Percentiles rank a stretch among this genome's conserved stretches.
Evolutionary conservation across 2,329 filamentous ascomycete species (phyloP).

Genomic region (Pseudogymnoascus sp.): DNA sequence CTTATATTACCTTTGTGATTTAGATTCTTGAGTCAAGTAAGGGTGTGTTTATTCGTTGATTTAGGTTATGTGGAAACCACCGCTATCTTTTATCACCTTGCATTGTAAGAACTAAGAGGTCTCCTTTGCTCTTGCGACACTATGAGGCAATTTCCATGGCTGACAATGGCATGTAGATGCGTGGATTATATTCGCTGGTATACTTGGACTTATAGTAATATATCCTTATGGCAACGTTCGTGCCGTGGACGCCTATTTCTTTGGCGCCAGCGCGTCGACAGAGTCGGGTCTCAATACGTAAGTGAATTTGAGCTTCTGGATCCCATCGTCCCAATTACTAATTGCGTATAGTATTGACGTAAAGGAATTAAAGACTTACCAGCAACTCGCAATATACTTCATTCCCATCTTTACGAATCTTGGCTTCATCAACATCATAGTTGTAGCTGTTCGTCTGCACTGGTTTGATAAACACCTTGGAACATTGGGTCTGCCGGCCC

Average conservation of each 20-base stretch:
- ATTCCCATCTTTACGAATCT: slow-evolving; percentile 32
- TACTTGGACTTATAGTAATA: slow-evolving; percentile 31
- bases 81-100: not conserved
- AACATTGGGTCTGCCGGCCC: slow-evolving; percentile 7
- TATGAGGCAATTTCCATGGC: not conserved
- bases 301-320: slow-evolving; percentile 13
- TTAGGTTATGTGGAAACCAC: not conserved
- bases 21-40: not conserved
- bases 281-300: slow-evolving; percentile 45
- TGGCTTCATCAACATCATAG: slow-evolving; percentile 32
- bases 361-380: slow-evolving; percentile 33
- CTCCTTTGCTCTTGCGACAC: not conserved
- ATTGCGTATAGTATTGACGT: slow-evolving; percentile 15
- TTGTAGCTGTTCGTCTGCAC: slow-evolving; percentile 32
- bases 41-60: not conserved
- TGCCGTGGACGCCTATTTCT: slow-evolving; percentile 42
- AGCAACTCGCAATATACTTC: slow-evolving; percentile 35
- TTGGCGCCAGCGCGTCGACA: slow-evolving; percentile 41
- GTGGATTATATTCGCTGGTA: slow-evolving; percentile 31
- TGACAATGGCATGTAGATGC: slow-evolving; percentile 27
- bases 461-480: slow-evolving; percentile 35
- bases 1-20: not conserved
- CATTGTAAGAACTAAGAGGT: not conserved
- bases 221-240: slow-evolving; percentile 33
- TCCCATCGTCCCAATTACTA: not conserved